Conservation (phyloP, 2,329 filamentous ascomycete genomes). For the Myriosclerotinia scirpicola region DNA sequence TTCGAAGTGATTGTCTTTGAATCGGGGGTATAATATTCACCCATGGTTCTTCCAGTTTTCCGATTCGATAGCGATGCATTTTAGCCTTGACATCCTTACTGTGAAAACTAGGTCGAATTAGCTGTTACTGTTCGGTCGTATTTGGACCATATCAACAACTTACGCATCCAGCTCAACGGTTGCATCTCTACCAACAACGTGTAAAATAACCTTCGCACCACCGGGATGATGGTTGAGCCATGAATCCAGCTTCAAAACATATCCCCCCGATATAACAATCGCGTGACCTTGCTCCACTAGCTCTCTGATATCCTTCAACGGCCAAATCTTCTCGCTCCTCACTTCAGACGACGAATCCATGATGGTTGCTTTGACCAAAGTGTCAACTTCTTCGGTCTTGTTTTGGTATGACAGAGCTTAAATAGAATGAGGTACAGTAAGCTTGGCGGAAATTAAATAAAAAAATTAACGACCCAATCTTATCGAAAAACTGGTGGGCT, state of each 20-base stretch:
- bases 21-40: constrained; percentile 86
- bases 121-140: neutral
- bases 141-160: constrained; percentile 41
- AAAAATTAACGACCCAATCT: constrained; percentile 2
- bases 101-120: constrained; percentile 63
- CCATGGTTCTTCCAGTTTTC: constrained; percentile 78
- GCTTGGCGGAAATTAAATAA: constrained; percentile 15
- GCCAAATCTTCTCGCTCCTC: constrained; percentile 10
- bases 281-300: constrained; percentile 18
- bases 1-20: constrained; percentile 48
- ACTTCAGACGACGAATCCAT: constrained; percentile 15
- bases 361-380: constrained; percentile 15
- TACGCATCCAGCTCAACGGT: constrained; percentile 93
- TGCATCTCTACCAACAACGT: constrained; percentile 92
- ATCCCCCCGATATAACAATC: constrained; percentile 13
- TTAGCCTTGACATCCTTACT: constrained; percentile 71
- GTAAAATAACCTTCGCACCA: constrained; percentile 83
- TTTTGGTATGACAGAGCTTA: constrained; percentile 4
- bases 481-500: neutral
- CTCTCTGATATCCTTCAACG: constrained; percentile 18
- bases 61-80: constrained; percentile 82
- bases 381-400: neutral
- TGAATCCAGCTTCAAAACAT: constrained; percentile 79
- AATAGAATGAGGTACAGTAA: constrained; percentile 11
- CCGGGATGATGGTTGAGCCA: constrained; percentile 92